Base-by-base conservation (phyloP, 1,139 yeast species). In the Saccharomyces hybrid region DNA sequence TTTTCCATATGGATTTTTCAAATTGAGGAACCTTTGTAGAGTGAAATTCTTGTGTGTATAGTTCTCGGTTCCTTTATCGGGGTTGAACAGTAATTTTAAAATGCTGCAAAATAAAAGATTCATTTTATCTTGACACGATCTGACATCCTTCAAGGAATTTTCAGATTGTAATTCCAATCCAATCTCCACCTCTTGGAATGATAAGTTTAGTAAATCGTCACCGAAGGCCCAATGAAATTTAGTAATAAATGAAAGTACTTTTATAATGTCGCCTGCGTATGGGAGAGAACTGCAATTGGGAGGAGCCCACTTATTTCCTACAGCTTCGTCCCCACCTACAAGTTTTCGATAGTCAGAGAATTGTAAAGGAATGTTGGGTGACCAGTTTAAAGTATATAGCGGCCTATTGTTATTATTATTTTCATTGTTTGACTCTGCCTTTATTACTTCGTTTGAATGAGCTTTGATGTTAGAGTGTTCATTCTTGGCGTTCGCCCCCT, bases 131-230 rank as follows among this genome's bases (percentile, higher is more conserved):
- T 66, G 65, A 29, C 58, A 56, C 8, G 53, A 51, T 13, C 58
- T 62, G 8, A 64, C 56, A 6, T 60, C 62, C 25, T 57, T 58
- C 4, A 53, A 51, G n/a, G 59, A 52, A 3, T 52, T 44, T 14
- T 55, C 52, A 2, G 20, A 16, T 16, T 16, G 20, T 41, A 79
- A 64, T 13, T 76, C 70, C 42, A 80, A 65, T 0, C 84, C 84
- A 32, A 66, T 64, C 59, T 79, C 83, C 32, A 81, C 69, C 59
- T 78, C 80, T 54, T 74, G 77, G 5, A 82, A 82, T 0, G 76
- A 73, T 38, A 72, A 53, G 25, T 70, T 68, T 25, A 71, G 68
- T 9, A 78, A 55, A 5, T 64, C 69, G 1, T 55, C 55, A 48
- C 71, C 67, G 42, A 67, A 60, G 29, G 68, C 68, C 5, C 64